A percentile compares a stretch with the other conserved stretches of the same genome.
Conservation (phyloP, 148 eudicot genomes). For the Fagopyrum tataricum region DNA sequence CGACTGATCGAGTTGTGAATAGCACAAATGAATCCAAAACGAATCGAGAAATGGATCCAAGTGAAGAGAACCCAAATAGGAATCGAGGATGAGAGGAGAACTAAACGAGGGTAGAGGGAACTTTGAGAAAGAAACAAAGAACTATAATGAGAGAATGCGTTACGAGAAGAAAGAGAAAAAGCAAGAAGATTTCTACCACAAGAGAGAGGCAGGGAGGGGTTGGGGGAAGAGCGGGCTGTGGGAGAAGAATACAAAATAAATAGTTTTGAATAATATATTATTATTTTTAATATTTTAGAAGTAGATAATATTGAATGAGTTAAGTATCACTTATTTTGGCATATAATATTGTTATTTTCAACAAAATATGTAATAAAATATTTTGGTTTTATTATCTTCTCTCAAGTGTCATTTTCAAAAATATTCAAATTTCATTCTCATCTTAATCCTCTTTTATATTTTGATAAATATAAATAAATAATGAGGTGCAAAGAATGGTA, state of each 20-base stretch:
- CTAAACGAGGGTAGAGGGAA: not conserved
- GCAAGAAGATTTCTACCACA: conserved; percentile 5
- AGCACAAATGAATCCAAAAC: conserved; percentile 8
- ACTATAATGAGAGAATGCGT: not conserved
- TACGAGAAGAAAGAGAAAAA: not conserved
- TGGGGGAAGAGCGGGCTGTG: not conserved
- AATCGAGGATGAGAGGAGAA: not conserved
- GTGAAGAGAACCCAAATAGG: conserved; percentile 1
- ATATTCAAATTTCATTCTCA: not conserved
- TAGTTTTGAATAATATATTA: not conserved
- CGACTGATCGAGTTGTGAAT: not conserved
- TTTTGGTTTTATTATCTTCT: not conserved
- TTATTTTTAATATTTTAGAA: too few species aligned
- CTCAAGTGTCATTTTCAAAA: not conserved
- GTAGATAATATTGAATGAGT: too few species aligned
- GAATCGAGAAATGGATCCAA: conserved; percentile 6
- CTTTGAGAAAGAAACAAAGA: too few species aligned
- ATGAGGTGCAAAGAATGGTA: not conserved
- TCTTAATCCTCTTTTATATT: not conserved
- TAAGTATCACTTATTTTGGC: too few species aligned
- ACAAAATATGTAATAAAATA: too few species aligned
- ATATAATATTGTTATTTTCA: too few species aligned
- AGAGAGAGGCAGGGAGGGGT: not conserved
- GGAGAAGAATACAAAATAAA: not conserved
- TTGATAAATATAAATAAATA: too few species aligned